Conservation (phyloP, 225 moss, liverwort and hornwort species). For the Pseudisothecium myosuroides region DNA sequence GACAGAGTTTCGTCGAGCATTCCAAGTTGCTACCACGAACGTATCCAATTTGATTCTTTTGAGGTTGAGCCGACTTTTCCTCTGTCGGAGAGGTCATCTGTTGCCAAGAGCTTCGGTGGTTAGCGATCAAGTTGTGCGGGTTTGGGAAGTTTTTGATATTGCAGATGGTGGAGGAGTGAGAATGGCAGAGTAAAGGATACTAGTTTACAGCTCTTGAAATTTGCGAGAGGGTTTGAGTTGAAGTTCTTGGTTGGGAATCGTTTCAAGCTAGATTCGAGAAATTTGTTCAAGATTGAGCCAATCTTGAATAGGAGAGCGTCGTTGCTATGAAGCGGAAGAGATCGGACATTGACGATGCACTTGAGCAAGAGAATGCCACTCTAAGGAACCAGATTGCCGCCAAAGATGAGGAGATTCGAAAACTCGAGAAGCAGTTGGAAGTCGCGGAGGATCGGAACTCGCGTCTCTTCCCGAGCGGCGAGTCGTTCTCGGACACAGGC, state of each 20-base stretch:
- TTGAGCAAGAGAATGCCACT: background rate
- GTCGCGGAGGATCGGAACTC: conserved; percentile 6
- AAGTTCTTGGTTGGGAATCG: background rate
- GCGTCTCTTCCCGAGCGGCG: background rate
- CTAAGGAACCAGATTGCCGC: background rate
- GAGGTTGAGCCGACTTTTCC: background rate
- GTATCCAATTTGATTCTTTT: background rate
- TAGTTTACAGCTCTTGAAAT: background rate
- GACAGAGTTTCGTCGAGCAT: background rate
- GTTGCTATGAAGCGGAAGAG: background rate
- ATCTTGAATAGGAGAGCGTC: background rate
- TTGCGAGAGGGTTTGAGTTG: background rate
- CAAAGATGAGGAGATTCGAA: background rate
- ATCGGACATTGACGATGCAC: background rate
- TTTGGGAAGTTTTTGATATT: background rate
- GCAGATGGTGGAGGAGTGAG: background rate
- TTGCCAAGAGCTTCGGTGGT: background rate
- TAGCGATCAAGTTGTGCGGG: background rate
- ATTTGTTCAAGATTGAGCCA: background rate
- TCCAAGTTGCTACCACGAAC: background rate
- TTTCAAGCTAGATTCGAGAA: background rate
- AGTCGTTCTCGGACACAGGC: conserved; percentile 15
- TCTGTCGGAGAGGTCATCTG: background rate
- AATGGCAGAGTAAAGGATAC: background rate
- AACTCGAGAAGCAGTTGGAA: background rate